A percentile compares a stretch with the other conserved stretches of the same genome.
Evolutionary conservation across 257 asterid species (phyloP).

Genomic region (Solanum paucissectum): DNA sequence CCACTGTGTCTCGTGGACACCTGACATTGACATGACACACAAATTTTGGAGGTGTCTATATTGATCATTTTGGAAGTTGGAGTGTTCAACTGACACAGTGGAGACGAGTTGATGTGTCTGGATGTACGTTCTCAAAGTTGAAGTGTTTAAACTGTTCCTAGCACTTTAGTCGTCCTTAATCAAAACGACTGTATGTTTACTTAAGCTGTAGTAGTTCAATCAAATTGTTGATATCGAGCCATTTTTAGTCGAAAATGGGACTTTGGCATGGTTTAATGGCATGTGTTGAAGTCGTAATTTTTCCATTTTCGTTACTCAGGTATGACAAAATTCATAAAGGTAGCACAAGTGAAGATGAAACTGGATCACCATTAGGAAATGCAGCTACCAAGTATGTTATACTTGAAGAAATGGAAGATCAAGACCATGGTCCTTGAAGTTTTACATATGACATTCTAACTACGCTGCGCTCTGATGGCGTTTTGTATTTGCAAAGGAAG

Average conservation of each 20-base stretch:
- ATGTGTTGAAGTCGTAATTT: neutral
- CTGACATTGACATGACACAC: too few relatives aligned
- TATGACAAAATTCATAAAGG: slow-evolving; percentile 61
- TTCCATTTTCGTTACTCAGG: slow-evolving; percentile 18
- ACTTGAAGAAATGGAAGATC: slow-evolving; percentile 73
- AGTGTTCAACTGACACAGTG: too few relatives aligned
- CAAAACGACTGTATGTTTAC: too few relatives aligned
- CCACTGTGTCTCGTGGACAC: too few relatives aligned
- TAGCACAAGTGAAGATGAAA: slow-evolving; percentile 21
- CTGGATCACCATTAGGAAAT: slow-evolving; percentile 12
- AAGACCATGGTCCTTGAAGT: slow-evolving; percentile 36
- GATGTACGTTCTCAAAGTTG: too few relatives aligned
- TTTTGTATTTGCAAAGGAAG: neutral
- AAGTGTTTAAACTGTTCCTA: too few relatives aligned
- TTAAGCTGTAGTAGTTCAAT: too few relatives aligned
- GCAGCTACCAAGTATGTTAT: slow-evolving; percentile 56
- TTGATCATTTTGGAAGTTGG: too few relatives aligned
- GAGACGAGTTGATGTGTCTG: too few relatives aligned
- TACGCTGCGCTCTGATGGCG: neutral
- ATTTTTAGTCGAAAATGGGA: neutral
- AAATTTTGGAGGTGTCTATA: too few relatives aligned
- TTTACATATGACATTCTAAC: neutral
- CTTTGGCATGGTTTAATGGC: neutral
- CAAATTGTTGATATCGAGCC: neutral
- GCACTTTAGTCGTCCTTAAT: too few relatives aligned